Conservation (phyloP, 805 yeast species). For the Candida yuanshanica region DNA sequence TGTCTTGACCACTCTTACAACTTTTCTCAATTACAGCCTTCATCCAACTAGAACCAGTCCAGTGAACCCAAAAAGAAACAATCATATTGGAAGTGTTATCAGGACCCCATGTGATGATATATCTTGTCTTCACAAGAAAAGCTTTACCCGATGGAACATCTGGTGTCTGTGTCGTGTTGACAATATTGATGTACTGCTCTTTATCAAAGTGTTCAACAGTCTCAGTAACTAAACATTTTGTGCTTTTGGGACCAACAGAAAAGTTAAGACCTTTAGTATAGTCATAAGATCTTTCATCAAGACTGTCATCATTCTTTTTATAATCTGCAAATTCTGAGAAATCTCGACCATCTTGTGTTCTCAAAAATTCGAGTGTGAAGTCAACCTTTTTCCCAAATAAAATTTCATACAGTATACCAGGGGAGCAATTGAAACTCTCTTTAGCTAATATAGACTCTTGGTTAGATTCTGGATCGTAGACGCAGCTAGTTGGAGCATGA, state of each 20-base stretch:
- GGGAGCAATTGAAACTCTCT: constrained; percentile 57
- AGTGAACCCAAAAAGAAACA: constrained; percentile 71
- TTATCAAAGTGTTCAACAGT: constrained; percentile 50
- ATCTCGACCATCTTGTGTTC: constrained; percentile 32
- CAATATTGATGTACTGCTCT: constrained; percentile 49
- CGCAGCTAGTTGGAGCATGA: constrained; percentile 53
- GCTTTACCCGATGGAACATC: constrained; percentile 91
- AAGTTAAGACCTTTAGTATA: constrained; percentile 74
- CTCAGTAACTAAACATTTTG: constrained; percentile 66
- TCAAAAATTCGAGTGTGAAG: constrained; percentile 38
- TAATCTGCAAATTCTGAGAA: constrained; percentile 30
- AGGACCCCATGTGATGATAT: constrained; percentile 68
- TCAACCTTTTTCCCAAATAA: constrained; percentile 58
- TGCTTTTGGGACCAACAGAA: constrained; percentile 90
- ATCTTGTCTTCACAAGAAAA: constrained; percentile 70
- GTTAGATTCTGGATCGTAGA: constrained; percentile 36
- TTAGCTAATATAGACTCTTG: constrained; percentile 50
- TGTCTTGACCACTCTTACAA: constrained; percentile 71
- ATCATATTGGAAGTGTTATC: constrained; percentile 53
- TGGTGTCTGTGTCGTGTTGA: constrained; percentile 71
- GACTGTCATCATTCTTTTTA: constrained; percentile 33
- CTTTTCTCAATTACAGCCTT: constrained; percentile 85
- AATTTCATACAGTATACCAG: constrained; percentile 67
- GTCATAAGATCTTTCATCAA: constrained; percentile 45
- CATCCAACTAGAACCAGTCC: constrained; percentile 93